phyloP scores from a whole-genome alignment of 176 grass and related monocot genomes.

The Oryza meridionalis region DNA sequence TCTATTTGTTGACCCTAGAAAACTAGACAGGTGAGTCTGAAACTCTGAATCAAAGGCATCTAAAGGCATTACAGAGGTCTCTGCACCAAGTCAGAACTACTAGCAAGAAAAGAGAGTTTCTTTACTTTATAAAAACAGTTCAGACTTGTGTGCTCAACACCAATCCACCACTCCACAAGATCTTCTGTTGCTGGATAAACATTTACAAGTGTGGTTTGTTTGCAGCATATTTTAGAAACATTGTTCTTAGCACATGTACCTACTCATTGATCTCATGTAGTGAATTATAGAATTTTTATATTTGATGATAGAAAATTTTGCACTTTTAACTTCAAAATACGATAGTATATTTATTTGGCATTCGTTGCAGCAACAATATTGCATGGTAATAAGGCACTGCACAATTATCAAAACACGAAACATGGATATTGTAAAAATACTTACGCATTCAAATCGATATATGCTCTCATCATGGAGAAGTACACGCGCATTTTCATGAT shows the following conservation, averaged over 20 bases:
- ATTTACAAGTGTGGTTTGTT: no score
- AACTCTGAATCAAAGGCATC: not conserved
- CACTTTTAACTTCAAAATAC: no score
- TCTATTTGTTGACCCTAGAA: not conserved
- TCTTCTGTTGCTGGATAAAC: no score
- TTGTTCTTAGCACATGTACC: no score
- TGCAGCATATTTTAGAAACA: no score
- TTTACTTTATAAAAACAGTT: not conserved
- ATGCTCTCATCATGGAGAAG: conserved; percentile 58
- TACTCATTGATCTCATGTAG: no score
- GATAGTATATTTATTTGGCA: no score
- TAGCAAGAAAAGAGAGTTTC: not conserved
- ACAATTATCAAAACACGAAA: conserved; percentile 1
- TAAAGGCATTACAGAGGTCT: not conserved
- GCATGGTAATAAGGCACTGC: not conserved
- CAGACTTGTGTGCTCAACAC: no score
- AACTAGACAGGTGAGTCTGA: not conserved
- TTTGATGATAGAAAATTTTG: no score
- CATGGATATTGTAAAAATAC: conserved; percentile 10
- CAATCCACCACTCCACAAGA: no score
- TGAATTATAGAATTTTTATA: no score
- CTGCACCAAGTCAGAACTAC: not conserved
- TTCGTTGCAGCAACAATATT: not conserved
- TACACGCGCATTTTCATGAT: conserved; percentile 74
- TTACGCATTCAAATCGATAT: conserved; percentile 68